Evolutionary conservation across 1,284 basidiomycete genomes (phyloP), one percentile per base, ranked within the genome.

Genomic region (Sporisorium iseilematis-ciliati): DNA sequence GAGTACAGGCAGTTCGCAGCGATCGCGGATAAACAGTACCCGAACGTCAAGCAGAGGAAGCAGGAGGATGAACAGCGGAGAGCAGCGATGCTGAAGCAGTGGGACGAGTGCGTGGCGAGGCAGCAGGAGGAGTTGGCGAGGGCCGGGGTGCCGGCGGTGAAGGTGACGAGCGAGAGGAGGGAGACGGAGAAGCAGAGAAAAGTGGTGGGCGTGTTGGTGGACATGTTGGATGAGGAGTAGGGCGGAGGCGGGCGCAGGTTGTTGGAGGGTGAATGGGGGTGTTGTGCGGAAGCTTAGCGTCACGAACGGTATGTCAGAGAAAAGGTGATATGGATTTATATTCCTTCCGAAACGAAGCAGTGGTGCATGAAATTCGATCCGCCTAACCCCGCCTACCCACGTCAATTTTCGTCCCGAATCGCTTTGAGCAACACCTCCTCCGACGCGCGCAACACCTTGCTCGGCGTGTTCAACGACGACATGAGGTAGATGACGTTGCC

Each of bases 401-500:
- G 12, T 26, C 25, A 35, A 20, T 38, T n/a, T 20, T 57, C 56
- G 23, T 68, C 46, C 8, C 35, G 25, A 25, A 75, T 57, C 7
- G 69, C 74, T 0, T 53, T 38, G 50, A 33, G 35, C 23, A 76
- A 41, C 29, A 69, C 31, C 55, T 55, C 42, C 46, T 76, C 85
- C 16, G 87, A 71, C 0, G 54, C 52, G 4, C 82, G 49, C 8
- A 87, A 64, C 31, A 85, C 82, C 4, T 70, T 59, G 0, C 56
- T 10, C 3, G 82, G 77, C 20, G 92, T 93, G 80, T 94, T 95
- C 46, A 98, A 88, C 86, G 92, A 95, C 7, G 91, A 92, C 90
- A 99, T 97, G 85, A 97, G 91, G 86, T 99, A 99, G 12, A 93
- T 91, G 11, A 97, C 92, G 80, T 97, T 91, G 0, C 96, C 96